Evolutionary conservation across 768 basidiomycete species (phyloP).

Genomic region (Pisolithus microcarpus): DNA sequence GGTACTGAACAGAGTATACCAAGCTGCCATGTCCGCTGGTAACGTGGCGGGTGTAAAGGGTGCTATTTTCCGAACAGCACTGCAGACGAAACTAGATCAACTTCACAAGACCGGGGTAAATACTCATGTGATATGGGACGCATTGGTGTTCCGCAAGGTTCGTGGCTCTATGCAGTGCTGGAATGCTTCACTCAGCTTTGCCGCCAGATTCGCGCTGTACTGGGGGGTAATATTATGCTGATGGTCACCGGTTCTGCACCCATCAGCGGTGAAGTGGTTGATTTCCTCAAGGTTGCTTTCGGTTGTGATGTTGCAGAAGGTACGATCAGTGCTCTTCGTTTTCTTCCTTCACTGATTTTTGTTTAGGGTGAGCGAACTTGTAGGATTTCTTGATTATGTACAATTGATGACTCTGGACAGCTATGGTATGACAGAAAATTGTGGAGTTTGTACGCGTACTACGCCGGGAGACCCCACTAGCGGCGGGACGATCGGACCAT

Average conservation of each 20-base stretch:
- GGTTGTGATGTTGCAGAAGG: constrained; percentile 74
- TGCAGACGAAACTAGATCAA: constrained; percentile 66
- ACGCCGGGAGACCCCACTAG: constrained; percentile 53
- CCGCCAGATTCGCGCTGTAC: constrained; percentile 65
- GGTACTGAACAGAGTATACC: constrained; percentile 80
- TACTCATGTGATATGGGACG: constrained; percentile 83
- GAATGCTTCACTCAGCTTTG: not conserved
- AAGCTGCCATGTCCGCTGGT: constrained; percentile 67
- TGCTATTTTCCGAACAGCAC: constrained; percentile 73
- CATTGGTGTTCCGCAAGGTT: constrained; percentile 88
- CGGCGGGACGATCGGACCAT: constrained; percentile 78
- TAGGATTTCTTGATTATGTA: constrained; percentile 4
- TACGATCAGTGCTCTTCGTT: constrained; percentile 17
- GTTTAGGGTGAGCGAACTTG: constrained; percentile 36
- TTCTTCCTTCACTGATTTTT: not conserved
- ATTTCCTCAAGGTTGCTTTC: constrained; percentile 84
- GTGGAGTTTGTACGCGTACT: constrained; percentile 51
- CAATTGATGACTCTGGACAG: constrained; percentile 16
- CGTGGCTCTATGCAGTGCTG: constrained; percentile 4
- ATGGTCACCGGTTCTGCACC: constrained; percentile 85
- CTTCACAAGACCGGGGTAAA: constrained; percentile 61
- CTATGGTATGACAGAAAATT: constrained; percentile 90
- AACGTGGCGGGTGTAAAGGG: constrained; percentile 74
- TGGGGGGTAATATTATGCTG: constrained; percentile 70
- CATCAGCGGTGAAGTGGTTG: constrained; percentile 75